These are phyloP conservation scores for Gypsophila paniculata DNA, from an alignment of 179 eudicot species.

Conservation along the genomic window DNA sequence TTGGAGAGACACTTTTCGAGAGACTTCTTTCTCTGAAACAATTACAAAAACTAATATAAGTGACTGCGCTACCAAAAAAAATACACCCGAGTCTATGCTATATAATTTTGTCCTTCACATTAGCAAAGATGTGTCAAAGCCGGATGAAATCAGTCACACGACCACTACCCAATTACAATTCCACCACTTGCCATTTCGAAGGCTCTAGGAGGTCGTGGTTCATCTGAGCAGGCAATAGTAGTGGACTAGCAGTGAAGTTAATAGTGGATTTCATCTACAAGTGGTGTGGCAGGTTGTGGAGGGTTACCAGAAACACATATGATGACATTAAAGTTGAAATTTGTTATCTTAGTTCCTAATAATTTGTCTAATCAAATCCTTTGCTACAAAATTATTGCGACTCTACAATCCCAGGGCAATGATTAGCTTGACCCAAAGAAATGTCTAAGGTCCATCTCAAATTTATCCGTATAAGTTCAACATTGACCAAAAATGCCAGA, in stretches of 20 bases:
- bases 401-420: not conserved
- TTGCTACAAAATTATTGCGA: not conserved
- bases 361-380: not conserved
- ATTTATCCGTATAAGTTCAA: not conserved
- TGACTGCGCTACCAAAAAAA: not conserved
- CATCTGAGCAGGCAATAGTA: not conserved
- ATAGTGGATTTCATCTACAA: not conserved
- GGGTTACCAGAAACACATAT: not conserved
- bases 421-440: not conserved
- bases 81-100: not conserved
- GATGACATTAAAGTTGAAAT: not conserved
- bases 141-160: not conserved
- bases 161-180: not conserved
- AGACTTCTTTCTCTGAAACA: slow-evolving; percentile 49
- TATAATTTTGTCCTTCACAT: not conserved
- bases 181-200: not conserved
- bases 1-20: slow-evolving; percentile 65
- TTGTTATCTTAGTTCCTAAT: not conserved
- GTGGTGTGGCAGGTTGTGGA: too few relatives aligned
- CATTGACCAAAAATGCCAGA: not conserved
- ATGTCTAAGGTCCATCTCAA: not conserved
- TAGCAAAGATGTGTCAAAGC: not conserved
- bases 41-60: not conserved
- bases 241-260: not conserved
- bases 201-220: not conserved